Conservation (phyloP, 306 rosid genomes). For the Glycine soja region DNA sequence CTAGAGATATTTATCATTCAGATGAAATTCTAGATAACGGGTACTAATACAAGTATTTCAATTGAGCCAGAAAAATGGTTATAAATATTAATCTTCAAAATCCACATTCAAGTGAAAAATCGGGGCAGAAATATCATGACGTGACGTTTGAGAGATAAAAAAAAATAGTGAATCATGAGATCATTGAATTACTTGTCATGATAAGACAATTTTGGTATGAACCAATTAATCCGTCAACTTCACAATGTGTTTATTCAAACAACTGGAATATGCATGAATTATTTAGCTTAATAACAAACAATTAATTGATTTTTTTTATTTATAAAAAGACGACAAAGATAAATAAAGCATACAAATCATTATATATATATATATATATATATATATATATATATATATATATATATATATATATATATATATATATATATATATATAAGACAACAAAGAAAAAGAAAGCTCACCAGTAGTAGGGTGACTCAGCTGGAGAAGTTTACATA, state of each 20-base stretch:
- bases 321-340: constrained; percentile 17
- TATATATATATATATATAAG: no score
- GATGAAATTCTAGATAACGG: not conserved
- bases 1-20: not conserved
- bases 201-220: not conserved
- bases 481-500: constrained; percentile 63
- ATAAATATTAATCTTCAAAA: not conserved
- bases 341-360: no score
- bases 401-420: no score
- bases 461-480: constrained; percentile 62
- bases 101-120: constrained; percentile 28
- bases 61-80: no score
- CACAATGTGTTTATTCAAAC: constrained; percentile 1
- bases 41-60: no score
- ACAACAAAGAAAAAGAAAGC: constrained; percentile 41
- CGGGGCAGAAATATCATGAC: not conserved
- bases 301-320: no score
- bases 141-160: not conserved
- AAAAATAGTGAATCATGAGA: not conserved
- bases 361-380: no score
- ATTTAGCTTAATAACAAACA: constrained; percentile 22
- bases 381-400: no score
- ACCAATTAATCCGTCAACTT: constrained; percentile 1
- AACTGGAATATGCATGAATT: not conserved
- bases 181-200: constrained; percentile 24